phyloP scores from a whole-genome alignment of 2,329 filamentous ascomycete genomes.

The Colletotrichum musicola region DNA sequence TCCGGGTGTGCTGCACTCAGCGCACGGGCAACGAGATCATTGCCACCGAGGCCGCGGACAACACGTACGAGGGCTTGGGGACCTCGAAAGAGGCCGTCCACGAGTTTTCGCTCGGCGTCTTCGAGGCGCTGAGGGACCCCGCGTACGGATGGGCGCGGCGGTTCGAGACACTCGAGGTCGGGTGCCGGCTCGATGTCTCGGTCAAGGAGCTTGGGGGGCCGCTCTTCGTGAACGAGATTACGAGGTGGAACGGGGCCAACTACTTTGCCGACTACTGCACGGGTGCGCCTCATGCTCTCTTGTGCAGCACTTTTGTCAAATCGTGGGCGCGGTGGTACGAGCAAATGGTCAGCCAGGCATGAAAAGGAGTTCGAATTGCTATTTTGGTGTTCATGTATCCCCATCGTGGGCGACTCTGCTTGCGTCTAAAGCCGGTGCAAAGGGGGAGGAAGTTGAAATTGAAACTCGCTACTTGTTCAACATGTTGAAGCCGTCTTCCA shows the following conservation, averaged over 20 bases:
- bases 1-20: constrained; percentile 9
- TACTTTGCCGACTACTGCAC: constrained; percentile 13
- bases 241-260: constrained; percentile 12
- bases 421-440: no score
- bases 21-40: background rate
- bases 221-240: constrained; percentile 21
- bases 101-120: constrained; percentile 1
- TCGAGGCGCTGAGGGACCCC: constrained; percentile 1
- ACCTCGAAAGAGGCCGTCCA: background rate
- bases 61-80: background rate
- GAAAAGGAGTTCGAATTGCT: background rate
- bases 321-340: background rate
- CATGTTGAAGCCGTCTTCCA: no score
- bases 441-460: no score
- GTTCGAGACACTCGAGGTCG: constrained; percentile 9
- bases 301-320: constrained; percentile 4
- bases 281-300: constrained; percentile 5
- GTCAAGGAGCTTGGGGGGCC: background rate
- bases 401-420: no score
- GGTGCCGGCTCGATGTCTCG: constrained; percentile 16
- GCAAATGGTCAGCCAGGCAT: background rate
- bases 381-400: no score
- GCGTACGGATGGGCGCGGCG: background rate
- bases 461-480: no score
- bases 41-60: background rate